Evolutionary conservation across 176 grass and related monocot species (phyloP), one percentile per base, ranked within the genome.

Genomic region (Avena sativa): DNA sequence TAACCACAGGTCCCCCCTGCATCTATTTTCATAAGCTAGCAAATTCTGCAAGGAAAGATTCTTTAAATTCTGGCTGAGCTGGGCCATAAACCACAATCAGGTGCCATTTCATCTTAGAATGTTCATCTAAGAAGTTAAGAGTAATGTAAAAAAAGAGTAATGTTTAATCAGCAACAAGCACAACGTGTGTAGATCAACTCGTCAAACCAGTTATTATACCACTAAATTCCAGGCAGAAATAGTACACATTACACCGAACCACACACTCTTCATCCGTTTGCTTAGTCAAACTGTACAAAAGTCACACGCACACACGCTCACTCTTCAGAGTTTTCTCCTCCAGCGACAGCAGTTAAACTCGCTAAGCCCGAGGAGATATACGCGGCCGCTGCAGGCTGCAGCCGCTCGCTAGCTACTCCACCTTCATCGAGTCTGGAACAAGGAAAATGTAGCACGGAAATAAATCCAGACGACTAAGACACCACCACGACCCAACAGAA

Each of bases 381-480:
- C 48, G 78, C 74, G 20, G 2, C 28, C 28, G 28, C 28, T 28
- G 28, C 28, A 28, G 28, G 28, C 28, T 28, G 28, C 28, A 55
- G 13, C 75, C 75, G 34, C 55, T 43, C 57, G 10, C 83, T 76
- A 16, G 21, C 87, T 84, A 90, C 57, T 92, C 90, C 83, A 72
- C 66, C 85, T 89, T 91, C 85, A 89, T 89, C 19, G 86, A 87
- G 80, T 86, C 94, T 94, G 83, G 40, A 84, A 67, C 26, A 64
- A 63, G 6, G 26, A 86, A 86, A 65, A 30, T 87, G 51, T 2
- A 57, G 16, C 55, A 57, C 55, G 15, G 2, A 57, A 20, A 19
- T 7, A 57, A 57, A 6, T 20, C 19, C 55, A 61, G 12, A 81
- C 15, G 4, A 46, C 61, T 86, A 16, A 1, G 47, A 50, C 53